Evolutionary conservation across 202 grass and related monocot genomes (phyloP).

Genomic region (Digitaria exilis): DNA sequence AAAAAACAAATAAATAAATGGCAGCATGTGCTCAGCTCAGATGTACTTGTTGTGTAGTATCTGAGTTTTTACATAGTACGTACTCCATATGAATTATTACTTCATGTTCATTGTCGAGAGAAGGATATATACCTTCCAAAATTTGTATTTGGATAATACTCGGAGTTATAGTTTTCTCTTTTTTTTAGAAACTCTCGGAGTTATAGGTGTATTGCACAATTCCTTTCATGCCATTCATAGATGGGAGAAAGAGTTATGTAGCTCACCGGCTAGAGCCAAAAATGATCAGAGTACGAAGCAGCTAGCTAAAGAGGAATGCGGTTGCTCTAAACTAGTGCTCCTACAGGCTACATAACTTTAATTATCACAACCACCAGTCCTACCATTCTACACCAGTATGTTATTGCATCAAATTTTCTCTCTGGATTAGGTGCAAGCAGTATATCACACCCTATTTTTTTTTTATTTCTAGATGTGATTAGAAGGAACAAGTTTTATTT

Average conservation of each 20-base stretch:
- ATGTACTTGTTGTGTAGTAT: neutral
- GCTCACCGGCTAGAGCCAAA: neutral
- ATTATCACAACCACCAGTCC: conserved; percentile 18
- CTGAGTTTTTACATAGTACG: neutral
- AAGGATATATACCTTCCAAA: neutral
- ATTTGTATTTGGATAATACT: neutral
- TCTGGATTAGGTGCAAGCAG: neutral
- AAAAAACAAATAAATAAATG: neutral
- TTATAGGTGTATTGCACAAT: neutral
- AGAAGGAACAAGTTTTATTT: too few species aligned
- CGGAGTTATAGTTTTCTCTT: neutral
- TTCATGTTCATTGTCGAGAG: neutral
- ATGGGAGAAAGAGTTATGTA: neutral
- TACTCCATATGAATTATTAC: too few species aligned
- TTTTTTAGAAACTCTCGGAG: too few species aligned
- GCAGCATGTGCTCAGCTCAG: neutral
- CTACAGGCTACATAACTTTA: conserved; percentile 7
- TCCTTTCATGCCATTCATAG: neutral
- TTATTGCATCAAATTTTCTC: neutral
- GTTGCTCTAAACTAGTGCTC: neutral
- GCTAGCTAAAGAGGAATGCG: neutral
- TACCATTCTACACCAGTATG: neutral
- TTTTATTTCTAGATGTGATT: too few species aligned
- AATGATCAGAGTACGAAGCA: neutral
- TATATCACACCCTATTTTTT: too few species aligned